phyloP scores from a whole-genome alignment of 208 protist genomes.

The Leishmania mexicana region DNA sequence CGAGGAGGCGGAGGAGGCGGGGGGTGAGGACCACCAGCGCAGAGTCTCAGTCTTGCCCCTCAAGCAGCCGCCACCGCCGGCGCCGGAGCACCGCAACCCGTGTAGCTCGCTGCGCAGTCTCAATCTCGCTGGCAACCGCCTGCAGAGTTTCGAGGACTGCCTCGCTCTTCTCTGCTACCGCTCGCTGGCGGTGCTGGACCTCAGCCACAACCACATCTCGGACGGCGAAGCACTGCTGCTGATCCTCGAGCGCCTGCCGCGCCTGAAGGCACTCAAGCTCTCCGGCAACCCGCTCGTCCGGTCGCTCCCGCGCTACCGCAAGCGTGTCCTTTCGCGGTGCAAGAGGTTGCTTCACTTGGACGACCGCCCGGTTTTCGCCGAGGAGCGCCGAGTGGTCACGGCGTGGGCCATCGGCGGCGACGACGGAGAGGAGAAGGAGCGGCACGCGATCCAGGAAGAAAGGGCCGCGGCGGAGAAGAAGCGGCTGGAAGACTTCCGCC shows the following conservation, averaged over 20 bases:
- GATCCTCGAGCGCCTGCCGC: conserved; percentile 79
- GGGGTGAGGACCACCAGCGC: not conserved
- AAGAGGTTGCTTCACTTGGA: conserved; percentile 88
- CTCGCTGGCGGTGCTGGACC: conserved; percentile 82
- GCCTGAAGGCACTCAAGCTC: conserved; percentile 85
- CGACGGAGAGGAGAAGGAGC: conserved; percentile 68
- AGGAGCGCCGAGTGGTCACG: conserved; percentile 83
- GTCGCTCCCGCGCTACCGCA: conserved; percentile 84
- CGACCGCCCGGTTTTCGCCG: conserved; percentile 89
- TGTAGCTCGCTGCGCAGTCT: conserved; percentile 86
- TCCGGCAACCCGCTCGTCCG: conserved; percentile 90
- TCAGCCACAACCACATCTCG: conserved; percentile 91
- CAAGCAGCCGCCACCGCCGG: conserved; percentile 26
- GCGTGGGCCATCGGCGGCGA: conserved; percentile 89
- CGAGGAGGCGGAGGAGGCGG: conserved; percentile 6
- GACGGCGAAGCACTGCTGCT: conserved; percentile 83
- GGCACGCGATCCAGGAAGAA: conserved; percentile 48
- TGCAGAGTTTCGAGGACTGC: conserved; percentile 62
- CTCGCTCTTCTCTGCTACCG: conserved; percentile 71
- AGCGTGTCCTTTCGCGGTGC: conserved; percentile 76
- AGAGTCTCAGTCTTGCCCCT: not conserved
- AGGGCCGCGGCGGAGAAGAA: conserved; percentile 50
- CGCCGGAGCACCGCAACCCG: conserved; percentile 42
- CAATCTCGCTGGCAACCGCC: conserved; percentile 79
- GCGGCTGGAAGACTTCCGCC: conserved; percentile 81